Percentiles rank a stretch among this genome's conserved stretches.
These are phyloP conservation scores for Monosporascus sp. DNA, from an alignment of 2,329 filamentous ascomycete species.

Conservation along the genomic window DNA sequence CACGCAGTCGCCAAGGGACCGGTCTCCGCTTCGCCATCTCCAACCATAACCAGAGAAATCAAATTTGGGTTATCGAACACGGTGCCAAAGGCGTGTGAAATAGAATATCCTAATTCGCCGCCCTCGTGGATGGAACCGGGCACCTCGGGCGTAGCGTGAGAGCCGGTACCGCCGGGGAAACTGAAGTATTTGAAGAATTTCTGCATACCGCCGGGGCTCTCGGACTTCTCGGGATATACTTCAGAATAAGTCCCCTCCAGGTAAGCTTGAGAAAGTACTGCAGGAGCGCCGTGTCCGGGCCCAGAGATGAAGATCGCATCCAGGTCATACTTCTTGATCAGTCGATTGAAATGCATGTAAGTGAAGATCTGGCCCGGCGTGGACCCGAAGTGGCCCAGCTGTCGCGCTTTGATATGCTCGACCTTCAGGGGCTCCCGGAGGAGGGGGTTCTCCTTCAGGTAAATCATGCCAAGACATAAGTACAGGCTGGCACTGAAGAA, in stretches of 20 bases:
- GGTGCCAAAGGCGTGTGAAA: slow-evolving; percentile 72
- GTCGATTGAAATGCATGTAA: slow-evolving; percentile 75
- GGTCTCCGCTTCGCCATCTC: slow-evolving; percentile 77
- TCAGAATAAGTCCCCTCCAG: slow-evolving; percentile 74
- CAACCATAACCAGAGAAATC: slow-evolving; percentile 72
- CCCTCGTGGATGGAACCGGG: slow-evolving; percentile 74
- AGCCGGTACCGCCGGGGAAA: slow-evolving; percentile 73
- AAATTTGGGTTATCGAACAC: slow-evolving; percentile 71
- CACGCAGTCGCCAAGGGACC: slow-evolving; percentile 73
- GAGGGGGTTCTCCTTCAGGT: slow-evolving; percentile 67
- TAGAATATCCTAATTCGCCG: slow-evolving; percentile 74
- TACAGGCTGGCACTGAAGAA: slow-evolving; percentile 73
- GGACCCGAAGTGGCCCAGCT: slow-evolving; percentile 74
- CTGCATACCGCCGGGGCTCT: slow-evolving; percentile 63
- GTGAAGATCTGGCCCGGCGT: slow-evolving; percentile 78
- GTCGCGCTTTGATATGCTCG: slow-evolving; percentile 67
- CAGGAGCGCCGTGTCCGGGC: slow-evolving; percentile 72
- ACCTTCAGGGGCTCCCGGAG: slow-evolving; percentile 62
- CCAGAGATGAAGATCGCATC: slow-evolving; percentile 70
- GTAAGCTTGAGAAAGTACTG: slow-evolving; percentile 69
- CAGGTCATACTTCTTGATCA: slow-evolving; percentile 75
- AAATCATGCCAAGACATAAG: slow-evolving; percentile 74
- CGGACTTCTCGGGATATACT: slow-evolving; percentile 68
- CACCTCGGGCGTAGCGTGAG: slow-evolving; percentile 73
- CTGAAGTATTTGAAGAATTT: slow-evolving; percentile 80